These are phyloP conservation scores for Russula ochroleuca DNA, from an alignment of 768 basidiomycete species.

Conservation along the genomic window DNA sequence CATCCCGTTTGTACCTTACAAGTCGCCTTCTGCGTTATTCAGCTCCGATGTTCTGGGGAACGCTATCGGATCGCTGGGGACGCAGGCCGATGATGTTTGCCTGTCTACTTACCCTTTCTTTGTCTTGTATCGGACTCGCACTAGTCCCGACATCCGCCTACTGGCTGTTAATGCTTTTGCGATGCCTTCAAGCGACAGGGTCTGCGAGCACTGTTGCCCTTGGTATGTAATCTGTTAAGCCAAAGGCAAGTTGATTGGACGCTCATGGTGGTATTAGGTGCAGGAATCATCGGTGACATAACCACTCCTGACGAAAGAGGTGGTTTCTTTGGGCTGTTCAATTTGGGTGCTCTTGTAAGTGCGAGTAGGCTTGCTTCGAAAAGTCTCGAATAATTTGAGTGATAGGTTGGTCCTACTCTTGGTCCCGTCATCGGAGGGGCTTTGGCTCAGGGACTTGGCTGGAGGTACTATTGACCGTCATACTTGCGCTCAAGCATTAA, in stretches of 20 bases:
- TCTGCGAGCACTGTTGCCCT: constrained; percentile 76
- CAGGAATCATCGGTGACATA: constrained; percentile 78
- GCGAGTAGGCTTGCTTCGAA: background rate
- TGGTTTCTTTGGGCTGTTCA: constrained; percentile 65
- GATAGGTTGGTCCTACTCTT: constrained; percentile 35
- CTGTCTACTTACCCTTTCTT: constrained; percentile 58
- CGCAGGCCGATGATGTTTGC: constrained; percentile 58
- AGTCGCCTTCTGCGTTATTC: background rate
- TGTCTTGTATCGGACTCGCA: constrained; percentile 65
- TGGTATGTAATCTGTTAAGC: constrained; percentile 38
- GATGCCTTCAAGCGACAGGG: constrained; percentile 74
- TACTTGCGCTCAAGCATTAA: background rate
- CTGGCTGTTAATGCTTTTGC: constrained; percentile 76
- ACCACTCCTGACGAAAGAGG: constrained; percentile 69
- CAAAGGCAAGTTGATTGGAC: background rate
- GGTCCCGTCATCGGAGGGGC: constrained; percentile 51
- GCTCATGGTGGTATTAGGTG: constrained; percentile 39
- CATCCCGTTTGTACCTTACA: background rate
- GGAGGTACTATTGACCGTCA: constrained; percentile 30
- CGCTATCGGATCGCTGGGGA: constrained; percentile 61
- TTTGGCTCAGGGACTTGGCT: constrained; percentile 32
- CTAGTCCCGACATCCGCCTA: constrained; percentile 55
- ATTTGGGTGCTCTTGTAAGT: constrained; percentile 59
- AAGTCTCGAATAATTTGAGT: background rate
- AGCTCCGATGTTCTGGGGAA: constrained; percentile 60